Evolutionary conservation across 495 filamentous ascomycete species (phyloP).

Genomic region (Neurospora hispaniola): DNA sequence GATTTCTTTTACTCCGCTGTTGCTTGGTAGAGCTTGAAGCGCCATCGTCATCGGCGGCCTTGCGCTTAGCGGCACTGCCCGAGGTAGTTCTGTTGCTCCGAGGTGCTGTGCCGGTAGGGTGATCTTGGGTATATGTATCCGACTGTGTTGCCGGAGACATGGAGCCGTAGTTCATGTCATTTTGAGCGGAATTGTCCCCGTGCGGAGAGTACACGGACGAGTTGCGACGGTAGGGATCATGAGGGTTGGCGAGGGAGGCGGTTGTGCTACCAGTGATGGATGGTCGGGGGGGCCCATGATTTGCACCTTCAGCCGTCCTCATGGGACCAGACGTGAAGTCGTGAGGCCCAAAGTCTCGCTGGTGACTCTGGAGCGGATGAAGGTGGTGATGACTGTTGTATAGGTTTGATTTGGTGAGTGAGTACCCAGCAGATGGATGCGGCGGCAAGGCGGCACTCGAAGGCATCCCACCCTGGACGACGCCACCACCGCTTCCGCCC

Average conservation of each 20-base stretch:
- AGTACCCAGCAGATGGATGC: neutral
- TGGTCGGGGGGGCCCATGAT: neutral
- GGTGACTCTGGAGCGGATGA: neutral
- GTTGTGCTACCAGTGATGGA: neutral
- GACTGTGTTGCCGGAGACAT: slow-evolving; percentile 1
- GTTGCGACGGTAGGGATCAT: slow-evolving; percentile 4
- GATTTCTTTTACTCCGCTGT: slow-evolving; percentile 52
- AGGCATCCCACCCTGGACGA: neutral
- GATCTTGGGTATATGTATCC: neutral
- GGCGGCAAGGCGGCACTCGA: neutral
- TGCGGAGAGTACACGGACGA: slow-evolving; percentile 20
- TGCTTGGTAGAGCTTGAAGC: slow-evolving; percentile 30
- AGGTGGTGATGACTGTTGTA: neutral
- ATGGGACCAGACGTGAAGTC: neutral
- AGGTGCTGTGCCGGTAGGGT: slow-evolving; percentile 13
- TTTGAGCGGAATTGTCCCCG: slow-evolving; percentile 29
- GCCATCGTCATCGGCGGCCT: slow-evolving; percentile 16
- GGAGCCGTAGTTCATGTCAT: neutral
- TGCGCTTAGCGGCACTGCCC: slow-evolving; percentile 1
- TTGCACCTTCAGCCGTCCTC: neutral
- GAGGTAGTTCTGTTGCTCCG: slow-evolving; percentile 14
- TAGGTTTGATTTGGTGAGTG: neutral
- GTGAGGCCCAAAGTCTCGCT: neutral
- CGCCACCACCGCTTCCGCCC: neutral
- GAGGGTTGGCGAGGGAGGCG: neutral